Evolutionary conservation across 805 yeast genomes (phyloP).

Genomic region (Barnettozyma populi): DNA sequence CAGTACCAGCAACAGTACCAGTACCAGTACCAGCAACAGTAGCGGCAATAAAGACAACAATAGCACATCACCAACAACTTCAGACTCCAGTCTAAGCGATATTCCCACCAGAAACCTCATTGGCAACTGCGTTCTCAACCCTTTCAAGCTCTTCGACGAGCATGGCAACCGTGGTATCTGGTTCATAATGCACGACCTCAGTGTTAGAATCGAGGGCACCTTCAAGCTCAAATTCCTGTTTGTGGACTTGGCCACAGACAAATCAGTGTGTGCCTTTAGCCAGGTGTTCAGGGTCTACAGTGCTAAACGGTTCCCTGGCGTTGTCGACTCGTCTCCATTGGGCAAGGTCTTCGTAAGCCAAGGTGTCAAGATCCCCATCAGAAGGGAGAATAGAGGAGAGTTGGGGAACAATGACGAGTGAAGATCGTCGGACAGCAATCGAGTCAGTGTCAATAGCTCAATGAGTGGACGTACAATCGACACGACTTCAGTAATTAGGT

Average conservation of each 20-base stretch:
- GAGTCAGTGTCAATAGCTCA: not conserved
- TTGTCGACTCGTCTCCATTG: constrained; percentile 34
- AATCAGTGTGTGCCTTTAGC: constrained; percentile 23
- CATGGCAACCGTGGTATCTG: constrained; percentile 33
- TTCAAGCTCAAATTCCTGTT: constrained; percentile 34
- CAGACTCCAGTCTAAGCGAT: constrained; percentile 14
- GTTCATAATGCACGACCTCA: constrained; percentile 38
- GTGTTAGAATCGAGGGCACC: constrained; percentile 38
- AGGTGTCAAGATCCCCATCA: constrained; percentile 38
- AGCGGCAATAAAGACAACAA: not conserved
- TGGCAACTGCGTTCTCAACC: constrained; percentile 35
- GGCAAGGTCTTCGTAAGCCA: constrained; percentile 38
- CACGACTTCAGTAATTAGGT: not conserved
- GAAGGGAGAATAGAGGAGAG: constrained; percentile 26
- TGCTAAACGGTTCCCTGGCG: constrained; percentile 42
- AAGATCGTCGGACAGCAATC: not conserved
- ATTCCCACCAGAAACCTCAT: constrained; percentile 34
- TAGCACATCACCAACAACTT: not conserved
- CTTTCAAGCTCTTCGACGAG: constrained; percentile 33
- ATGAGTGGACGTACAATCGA: not conserved
- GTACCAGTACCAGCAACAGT: no score
- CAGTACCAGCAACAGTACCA: not conserved
- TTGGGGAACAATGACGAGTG: not conserved
- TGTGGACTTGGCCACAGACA: constrained; percentile 26
- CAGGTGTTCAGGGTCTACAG: constrained; percentile 34